Conservation (phyloP, 106 monocot genomes). For the Vanilla planifolia region DNA sequence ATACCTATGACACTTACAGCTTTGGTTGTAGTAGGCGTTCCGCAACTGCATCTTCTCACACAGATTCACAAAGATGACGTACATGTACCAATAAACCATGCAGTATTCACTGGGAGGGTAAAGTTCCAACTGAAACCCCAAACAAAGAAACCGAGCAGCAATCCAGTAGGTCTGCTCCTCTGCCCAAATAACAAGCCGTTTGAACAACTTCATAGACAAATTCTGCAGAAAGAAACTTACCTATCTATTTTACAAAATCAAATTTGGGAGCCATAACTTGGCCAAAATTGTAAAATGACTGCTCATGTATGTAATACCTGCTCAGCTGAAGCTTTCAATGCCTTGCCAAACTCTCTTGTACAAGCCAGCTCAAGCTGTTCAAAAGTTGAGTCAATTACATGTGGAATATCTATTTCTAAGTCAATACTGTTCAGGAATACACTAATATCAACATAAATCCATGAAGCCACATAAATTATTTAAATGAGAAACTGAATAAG, state of each 20-base stretch:
- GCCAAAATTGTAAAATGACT: background rate
- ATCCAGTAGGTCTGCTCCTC: constrained; percentile 92
- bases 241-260: constrained; percentile 2
- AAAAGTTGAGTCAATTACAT: constrained; percentile 12
- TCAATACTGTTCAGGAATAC: background rate
- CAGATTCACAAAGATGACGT: constrained; percentile 59
- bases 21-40: constrained; percentile 17
- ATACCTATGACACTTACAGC: constrained; percentile 24
- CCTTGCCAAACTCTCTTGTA: constrained; percentile 55
- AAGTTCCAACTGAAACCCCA: constrained; percentile 92
- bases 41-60: constrained; percentile 69
- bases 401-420: background rate
- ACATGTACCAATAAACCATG: constrained; percentile 99
- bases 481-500: background rate
- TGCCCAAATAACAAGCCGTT: constrained; percentile 69
- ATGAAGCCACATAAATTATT: background rate
- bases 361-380: constrained; percentile 77
- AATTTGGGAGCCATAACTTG: background rate
- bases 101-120: constrained; percentile 80
- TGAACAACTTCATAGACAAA: constrained; percentile 43
- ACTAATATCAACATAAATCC: background rate
- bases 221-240: constrained; percentile 35
- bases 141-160: constrained; percentile 78
- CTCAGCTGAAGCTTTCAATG: constrained; percentile 24
- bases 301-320: constrained; percentile 36